phyloP scores from a whole-genome alignment of 192 early-diverging fungal genomes.

The Obelidium mucronatum region DNA sequence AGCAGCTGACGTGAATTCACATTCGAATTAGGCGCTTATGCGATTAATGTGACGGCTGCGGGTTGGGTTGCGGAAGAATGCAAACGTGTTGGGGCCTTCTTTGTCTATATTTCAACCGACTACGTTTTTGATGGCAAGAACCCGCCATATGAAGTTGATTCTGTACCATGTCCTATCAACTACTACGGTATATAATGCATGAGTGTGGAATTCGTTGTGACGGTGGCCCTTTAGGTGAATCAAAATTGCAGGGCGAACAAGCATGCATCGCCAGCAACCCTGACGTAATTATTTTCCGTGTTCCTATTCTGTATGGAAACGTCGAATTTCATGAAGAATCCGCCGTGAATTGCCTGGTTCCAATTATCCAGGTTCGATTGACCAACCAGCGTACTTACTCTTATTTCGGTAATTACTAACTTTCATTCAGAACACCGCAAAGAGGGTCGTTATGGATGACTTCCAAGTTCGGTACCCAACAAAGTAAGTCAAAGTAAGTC shows the following conservation, averaged over 20 bases:
- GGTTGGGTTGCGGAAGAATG: conserved; percentile 61
- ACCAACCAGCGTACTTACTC: neutral
- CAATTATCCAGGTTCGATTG: conserved; percentile 68
- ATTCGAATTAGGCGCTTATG: conserved; percentile 2
- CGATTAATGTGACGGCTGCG: conserved; percentile 76
- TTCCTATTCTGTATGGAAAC: conserved; percentile 81
- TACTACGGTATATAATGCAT: too few relatives aligned
- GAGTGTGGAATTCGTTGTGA: conserved; percentile 18
- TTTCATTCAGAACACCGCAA: conserved; percentile 45
- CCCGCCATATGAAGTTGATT: conserved; percentile 78
- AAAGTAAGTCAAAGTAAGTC: conserved; percentile 48
- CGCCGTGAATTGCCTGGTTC: conserved; percentile 77
- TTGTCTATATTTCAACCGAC: conserved; percentile 89
- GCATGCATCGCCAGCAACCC: conserved; percentile 64
- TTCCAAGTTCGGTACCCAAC: conserved; percentile 79
- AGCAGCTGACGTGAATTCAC: neutral
- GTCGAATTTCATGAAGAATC: conserved; percentile 75
- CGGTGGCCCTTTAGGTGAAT: conserved; percentile 44
- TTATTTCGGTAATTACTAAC: neutral
- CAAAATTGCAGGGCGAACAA: conserved; percentile 79
- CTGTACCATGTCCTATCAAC: conserved; percentile 78
- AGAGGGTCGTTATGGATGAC: conserved; percentile 71
- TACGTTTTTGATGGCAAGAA: conserved; percentile 92
- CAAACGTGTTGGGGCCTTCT: conserved; percentile 56
- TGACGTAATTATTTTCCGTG: conserved; percentile 71